A percentile compares a stretch with the other conserved stretches of the same genome.
phyloP scores from a whole-genome alignment of 164 flowering plant genomes.

The Stephania cephalantha region DNA sequence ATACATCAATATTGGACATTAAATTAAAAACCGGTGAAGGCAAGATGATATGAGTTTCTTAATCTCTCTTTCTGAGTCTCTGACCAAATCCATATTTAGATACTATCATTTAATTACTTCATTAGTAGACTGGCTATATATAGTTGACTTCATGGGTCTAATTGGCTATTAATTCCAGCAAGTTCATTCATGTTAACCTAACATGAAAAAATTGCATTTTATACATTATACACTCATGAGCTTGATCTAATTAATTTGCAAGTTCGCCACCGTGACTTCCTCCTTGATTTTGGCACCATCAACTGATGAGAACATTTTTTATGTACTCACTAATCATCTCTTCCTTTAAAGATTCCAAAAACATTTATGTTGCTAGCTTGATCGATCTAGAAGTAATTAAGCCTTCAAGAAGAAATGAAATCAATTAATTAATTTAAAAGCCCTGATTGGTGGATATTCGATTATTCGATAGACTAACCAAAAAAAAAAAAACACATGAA shows the following conservation, averaged over 20 bases:
- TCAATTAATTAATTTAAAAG: too few species aligned
- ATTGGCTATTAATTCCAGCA: background rate
- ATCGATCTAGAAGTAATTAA: background rate
- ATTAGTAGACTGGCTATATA: too few species aligned
- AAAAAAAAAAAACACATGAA: too few species aligned
- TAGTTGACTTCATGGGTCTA: background rate
- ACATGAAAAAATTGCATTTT: background rate
- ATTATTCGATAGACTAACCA: too few species aligned
- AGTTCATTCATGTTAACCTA: background rate
- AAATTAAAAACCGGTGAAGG: too few species aligned
- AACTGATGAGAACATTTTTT: background rate
- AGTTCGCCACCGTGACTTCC: background rate
- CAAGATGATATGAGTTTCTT: too few species aligned
- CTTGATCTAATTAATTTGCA: background rate
- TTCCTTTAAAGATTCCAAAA: background rate
- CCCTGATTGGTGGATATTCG: too few species aligned
- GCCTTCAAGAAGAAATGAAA: too few species aligned
- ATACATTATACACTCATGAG: background rate
- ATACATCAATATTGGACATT: too few species aligned
- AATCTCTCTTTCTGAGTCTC: too few species aligned
- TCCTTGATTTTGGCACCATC: background rate
- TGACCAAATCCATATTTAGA: too few species aligned
- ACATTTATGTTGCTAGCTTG: background rate
- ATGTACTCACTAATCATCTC: background rate
- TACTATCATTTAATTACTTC: too few species aligned